A percentile compares a stretch with the other conserved stretches of the same genome.
phyloP scores from a whole-genome alignment of 306 rosid genomes.

The Hippophae rhamnoides region DNA sequence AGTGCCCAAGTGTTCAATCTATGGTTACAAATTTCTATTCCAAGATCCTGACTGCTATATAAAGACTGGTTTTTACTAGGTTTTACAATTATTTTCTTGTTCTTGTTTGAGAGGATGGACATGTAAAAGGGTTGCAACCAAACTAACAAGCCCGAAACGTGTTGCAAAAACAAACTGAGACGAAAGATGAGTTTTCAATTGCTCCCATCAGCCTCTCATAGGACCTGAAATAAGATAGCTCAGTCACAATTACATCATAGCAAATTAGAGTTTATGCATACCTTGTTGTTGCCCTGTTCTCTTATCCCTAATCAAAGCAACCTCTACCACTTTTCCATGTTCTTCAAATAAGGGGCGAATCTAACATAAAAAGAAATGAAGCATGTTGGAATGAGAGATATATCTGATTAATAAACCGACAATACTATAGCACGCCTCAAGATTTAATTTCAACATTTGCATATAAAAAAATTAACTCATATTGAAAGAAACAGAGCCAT shows the following conservation, averaged over 20 bases:
- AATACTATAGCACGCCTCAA: background rate
- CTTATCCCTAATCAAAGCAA: constrained; percentile 81
- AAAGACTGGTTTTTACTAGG: constrained; percentile 50
- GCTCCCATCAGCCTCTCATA: constrained; percentile 81
- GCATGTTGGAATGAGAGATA: background rate
- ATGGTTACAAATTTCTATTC: constrained; percentile 56
- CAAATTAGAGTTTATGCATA: constrained; percentile 30
- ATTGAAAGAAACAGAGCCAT: no score
- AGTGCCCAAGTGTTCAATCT: constrained; percentile 48
- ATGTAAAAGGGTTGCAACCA: constrained; percentile 47
- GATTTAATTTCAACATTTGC: background rate
- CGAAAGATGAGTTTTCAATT: constrained; percentile 61
- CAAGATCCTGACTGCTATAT: constrained; percentile 66
- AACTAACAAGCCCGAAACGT: constrained; percentile 76
- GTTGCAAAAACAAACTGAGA: constrained; percentile 77
- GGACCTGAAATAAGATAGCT: constrained; percentile 68
- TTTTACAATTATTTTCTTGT: constrained; percentile 45
- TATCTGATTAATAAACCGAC: background rate
- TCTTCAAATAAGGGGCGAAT: constrained; percentile 87
- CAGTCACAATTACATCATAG: constrained; percentile 30
- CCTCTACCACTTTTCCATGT: constrained; percentile 92
- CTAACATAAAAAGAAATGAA: constrained; percentile 24
- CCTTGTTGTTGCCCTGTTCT: constrained; percentile 97
- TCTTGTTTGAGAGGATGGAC: constrained; percentile 51
- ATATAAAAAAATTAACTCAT: background rate